Conservation (phyloP, 345 rosid species). For the Streptanthus diversifolius region DNA sequence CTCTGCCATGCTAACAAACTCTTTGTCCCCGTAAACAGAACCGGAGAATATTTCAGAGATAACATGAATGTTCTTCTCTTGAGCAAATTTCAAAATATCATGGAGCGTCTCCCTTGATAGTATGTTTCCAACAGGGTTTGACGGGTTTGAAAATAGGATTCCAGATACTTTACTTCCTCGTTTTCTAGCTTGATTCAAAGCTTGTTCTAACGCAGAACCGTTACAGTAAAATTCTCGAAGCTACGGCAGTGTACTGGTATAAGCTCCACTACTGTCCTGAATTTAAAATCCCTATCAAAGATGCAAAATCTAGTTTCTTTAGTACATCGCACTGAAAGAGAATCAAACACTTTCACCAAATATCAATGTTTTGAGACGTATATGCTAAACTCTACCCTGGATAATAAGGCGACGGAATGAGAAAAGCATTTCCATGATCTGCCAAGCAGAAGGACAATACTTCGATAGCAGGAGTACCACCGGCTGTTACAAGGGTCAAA, state of each 20-base stretch:
- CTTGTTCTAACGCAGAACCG: slow-evolving; percentile 74
- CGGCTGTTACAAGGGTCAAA: slow-evolving; percentile 78
- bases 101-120: slow-evolving; percentile 57
- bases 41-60: slow-evolving; percentile 88
- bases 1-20: slow-evolving; percentile 86
- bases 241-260: slow-evolving; percentile 90
- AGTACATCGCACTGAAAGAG: slow-evolving; percentile 6
- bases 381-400: slow-evolving; percentile 57
- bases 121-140: slow-evolving; percentile 86
- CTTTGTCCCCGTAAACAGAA: slow-evolving; percentile 57
- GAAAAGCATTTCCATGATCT: slow-evolving; percentile 86
- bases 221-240: slow-evolving; percentile 60
- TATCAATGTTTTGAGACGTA: background rate
- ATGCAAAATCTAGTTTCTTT: slow-evolving; percentile 42
- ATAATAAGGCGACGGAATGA: slow-evolving; percentile 82
- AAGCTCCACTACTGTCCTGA: slow-evolving; percentile 79
- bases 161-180: slow-evolving; percentile 73
- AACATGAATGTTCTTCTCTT: slow-evolving; percentile 75
- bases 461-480: slow-evolving; percentile 90
- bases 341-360: background rate
- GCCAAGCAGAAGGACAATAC: slow-evolving; percentile 83
- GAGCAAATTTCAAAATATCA: slow-evolving; percentile 61
- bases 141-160: slow-evolving; percentile 73
- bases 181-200: slow-evolving; percentile 78
- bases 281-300: slow-evolving; percentile 77